Conservation (phyloP, 1,284 basidiomycete species). For the Leccinum griseonigrum region DNA sequence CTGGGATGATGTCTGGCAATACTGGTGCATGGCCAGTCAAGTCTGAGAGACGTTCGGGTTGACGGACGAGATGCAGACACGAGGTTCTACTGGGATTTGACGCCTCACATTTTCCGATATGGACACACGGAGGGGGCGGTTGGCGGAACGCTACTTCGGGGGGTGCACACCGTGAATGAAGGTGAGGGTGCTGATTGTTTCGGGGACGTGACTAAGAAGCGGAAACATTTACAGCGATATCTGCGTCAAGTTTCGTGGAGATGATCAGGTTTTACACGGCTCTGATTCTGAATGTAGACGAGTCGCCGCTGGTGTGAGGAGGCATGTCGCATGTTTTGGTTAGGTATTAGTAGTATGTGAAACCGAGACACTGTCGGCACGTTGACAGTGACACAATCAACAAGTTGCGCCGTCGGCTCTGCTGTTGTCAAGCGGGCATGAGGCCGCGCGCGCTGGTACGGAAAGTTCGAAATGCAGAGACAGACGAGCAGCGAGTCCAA, state of each 20-base stretch:
- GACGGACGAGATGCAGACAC: constrained; percentile 37
- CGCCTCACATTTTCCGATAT: constrained; percentile 50
- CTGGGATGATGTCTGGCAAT: constrained; percentile 48
- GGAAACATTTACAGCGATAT: constrained; percentile 31
- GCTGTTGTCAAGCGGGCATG: background rate
- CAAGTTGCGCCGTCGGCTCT: background rate
- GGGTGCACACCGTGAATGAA: constrained; percentile 54
- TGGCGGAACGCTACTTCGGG: constrained; percentile 32
- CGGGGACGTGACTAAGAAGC: background rate
- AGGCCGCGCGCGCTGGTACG: background rate
- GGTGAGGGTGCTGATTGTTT: constrained; percentile 8
- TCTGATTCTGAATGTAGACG: constrained; percentile 48
- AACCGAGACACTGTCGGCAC: background rate
- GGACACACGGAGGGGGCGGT: constrained; percentile 34
- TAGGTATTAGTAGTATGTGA: background rate
- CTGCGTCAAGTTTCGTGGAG: constrained; percentile 39
- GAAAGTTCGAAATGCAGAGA: background rate
- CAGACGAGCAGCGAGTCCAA: background rate
- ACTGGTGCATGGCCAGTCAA: constrained; percentile 25
- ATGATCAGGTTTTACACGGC: constrained; percentile 46
- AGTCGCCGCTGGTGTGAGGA: constrained; percentile 17
- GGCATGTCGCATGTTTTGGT: constrained; percentile 3
- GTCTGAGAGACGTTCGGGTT: background rate
- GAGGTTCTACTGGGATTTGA: constrained; percentile 46
- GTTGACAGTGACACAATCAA: background rate